Conservation (phyloP, 2,329 filamentous ascomycete species). For the Huntiella bhutanensis region DNA sequence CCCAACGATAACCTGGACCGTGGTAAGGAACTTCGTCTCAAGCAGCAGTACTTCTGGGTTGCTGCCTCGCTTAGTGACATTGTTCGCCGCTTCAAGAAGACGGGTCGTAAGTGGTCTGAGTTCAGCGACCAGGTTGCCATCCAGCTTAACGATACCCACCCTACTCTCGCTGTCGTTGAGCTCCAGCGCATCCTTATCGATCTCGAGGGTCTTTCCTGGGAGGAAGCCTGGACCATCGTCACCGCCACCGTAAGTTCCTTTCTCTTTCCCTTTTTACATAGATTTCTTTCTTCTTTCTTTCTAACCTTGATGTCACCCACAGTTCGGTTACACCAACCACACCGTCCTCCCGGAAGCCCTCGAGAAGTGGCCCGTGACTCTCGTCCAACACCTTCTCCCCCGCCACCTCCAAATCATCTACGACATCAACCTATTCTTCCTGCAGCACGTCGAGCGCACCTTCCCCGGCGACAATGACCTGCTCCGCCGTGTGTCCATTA, state of each 20-base stretch:
- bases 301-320: not conserved
- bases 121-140: slow-evolving; percentile 93
- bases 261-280: not conserved
- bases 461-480: slow-evolving; percentile 84
- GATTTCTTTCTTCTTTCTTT: slow-evolving; percentile 7
- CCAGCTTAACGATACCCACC: slow-evolving; percentile 95
- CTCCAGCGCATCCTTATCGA: slow-evolving; percentile 84
- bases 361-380: slow-evolving; percentile 93
- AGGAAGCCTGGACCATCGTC: slow-evolving; percentile 74
- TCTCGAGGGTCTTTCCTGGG: slow-evolving; percentile 79
- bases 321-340: slow-evolving; percentile 96
- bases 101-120: slow-evolving; percentile 72
- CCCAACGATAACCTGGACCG: slow-evolving; percentile 94
- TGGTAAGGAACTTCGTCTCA: slow-evolving; percentile 89
- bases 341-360: slow-evolving; percentile 91
- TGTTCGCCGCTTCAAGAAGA: slow-evolving; percentile 94
- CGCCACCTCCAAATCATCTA: slow-evolving; percentile 95
- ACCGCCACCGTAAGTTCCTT: slow-evolving; percentile 36
- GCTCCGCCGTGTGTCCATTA: slow-evolving; percentile 76
- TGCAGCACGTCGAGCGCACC: slow-evolving; percentile 73
- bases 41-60: slow-evolving; percentile 99
- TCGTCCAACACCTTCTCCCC: slow-evolving; percentile 82
- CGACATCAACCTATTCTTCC: slow-evolving; percentile 89
- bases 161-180: slow-evolving; percentile 88
- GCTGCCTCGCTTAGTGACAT: slow-evolving; percentile 93